Conservation (phyloP, 78 protist species). For the Planoprotostelium fungivorum region DNA sequence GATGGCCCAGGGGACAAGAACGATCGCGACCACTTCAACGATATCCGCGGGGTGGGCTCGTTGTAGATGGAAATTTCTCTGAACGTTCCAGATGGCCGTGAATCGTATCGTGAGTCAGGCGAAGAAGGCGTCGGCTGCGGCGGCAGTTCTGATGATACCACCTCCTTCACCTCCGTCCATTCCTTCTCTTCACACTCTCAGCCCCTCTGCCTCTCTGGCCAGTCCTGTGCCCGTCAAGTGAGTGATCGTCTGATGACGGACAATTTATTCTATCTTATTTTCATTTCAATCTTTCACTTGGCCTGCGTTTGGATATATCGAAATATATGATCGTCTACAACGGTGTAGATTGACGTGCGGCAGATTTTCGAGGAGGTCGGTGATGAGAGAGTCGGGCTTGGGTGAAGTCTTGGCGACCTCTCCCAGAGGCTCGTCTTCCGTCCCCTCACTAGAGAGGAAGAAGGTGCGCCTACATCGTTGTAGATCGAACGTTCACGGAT, state of each 20-base stretch:
- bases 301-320: no score
- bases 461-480: background rate
- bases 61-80: no score
- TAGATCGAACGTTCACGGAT: background rate
- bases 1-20: background rate
- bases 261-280: background rate
- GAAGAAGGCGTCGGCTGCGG: background rate
- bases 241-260: no score
- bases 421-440: background rate
- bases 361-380: background rate
- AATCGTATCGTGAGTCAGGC: background rate
- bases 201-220: background rate
- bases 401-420: background rate
- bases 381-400: background rate
- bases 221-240: background rate
- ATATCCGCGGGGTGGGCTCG: background rate
- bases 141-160: background rate
- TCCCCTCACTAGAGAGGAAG: background rate
- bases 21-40: background rate
- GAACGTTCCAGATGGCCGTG: background rate
- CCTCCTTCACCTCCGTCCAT: background rate
- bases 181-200: background rate
- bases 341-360: no score
- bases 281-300: background rate
- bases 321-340: no score